These are phyloP conservation scores for Endoconidiophora laricicola DNA, from an alignment of 2,329 filamentous ascomycete species.

Conservation along the genomic window DNA sequence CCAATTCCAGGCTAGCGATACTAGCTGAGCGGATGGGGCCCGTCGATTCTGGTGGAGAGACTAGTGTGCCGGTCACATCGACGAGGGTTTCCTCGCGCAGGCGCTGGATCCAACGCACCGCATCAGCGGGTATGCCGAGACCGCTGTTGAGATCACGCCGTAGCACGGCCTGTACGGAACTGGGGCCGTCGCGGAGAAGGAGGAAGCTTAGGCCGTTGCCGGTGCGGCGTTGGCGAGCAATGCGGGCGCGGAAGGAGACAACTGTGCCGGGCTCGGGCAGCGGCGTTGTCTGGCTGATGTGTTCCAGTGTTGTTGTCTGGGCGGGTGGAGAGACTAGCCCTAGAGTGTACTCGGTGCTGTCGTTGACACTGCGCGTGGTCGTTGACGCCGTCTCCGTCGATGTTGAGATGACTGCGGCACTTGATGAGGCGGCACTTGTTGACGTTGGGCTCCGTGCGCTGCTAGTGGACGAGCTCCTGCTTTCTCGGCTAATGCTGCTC, in stretches of 20 bases:
- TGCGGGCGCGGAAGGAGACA: slow-evolving; percentile 27
- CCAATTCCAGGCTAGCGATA: slow-evolving; percentile 60
- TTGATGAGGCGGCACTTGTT: too few species aligned
- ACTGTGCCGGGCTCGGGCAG: slow-evolving; percentile 22
- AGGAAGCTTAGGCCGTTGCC: slow-evolving; percentile 73
- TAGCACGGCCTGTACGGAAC: slow-evolving; percentile 73
- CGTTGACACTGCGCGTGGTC: neutral
- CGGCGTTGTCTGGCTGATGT: slow-evolving; percentile 21
- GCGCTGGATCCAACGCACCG: slow-evolving; percentile 78
- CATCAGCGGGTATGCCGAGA: slow-evolving; percentile 29
- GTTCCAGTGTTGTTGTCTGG: slow-evolving; percentile 21
- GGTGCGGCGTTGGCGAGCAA: slow-evolving; percentile 67
- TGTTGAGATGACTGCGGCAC: neutral
- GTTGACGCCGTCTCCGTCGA: neutral
- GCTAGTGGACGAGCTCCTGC: too few species aligned
- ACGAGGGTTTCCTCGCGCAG: slow-evolving; percentile 65
- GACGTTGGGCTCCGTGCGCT: too few species aligned
- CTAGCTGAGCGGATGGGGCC: slow-evolving; percentile 53
- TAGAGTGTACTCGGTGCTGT: neutral
- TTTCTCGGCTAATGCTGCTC: too few species aligned
- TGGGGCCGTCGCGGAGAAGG: slow-evolving; percentile 67
- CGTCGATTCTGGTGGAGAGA: slow-evolving; percentile 45
- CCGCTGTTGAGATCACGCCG: neutral
- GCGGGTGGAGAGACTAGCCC: slow-evolving; percentile 16
- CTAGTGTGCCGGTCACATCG: slow-evolving; percentile 56